Conservation (phyloP, 805 yeast species). For the Peterozyma xylosa region DNA sequence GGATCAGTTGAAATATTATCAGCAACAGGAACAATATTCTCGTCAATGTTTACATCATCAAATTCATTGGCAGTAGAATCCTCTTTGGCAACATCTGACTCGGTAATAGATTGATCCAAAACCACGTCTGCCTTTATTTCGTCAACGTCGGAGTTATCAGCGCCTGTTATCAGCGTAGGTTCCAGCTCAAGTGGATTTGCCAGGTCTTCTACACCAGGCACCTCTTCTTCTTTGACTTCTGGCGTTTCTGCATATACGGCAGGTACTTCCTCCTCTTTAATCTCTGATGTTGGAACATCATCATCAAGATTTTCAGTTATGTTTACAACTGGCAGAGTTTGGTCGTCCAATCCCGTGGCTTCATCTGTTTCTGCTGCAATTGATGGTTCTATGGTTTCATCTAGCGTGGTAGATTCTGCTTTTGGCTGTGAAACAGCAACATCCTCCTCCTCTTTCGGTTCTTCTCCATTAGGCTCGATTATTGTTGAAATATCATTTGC, state of each 20-base stretch:
- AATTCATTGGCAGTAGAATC: background rate
- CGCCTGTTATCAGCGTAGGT: conserved; percentile 6
- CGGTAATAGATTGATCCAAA: conserved; percentile 1
- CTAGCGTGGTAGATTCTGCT: conserved; percentile 9
- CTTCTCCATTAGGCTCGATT: conserved; percentile 1
- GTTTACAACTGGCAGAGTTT: conserved; percentile 13
- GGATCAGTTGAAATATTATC: background rate
- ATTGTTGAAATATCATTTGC: too few species aligned
- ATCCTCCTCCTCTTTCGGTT: conserved; percentile 3
- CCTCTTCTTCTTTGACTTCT: conserved; percentile 12
- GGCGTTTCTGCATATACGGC: conserved; percentile 2
- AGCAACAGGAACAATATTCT: background rate
- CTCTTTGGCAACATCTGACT: background rate
- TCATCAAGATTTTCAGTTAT: background rate
- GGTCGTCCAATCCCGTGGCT: conserved; percentile 8
- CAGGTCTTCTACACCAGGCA: background rate
- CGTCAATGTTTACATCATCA: background rate
- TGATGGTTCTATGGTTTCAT: conserved; percentile 8
- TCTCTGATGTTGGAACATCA: conserved; percentile 10
- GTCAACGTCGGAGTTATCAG: background rate
- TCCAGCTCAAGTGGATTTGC: conserved; percentile 1
- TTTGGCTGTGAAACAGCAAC: conserved; percentile 5
- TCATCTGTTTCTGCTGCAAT: conserved; percentile 8
- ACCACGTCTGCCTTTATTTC: conserved; percentile 2
- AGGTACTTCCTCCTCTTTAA: conserved; percentile 8